Base-by-base conservation (phyloP, 2,329 filamentous ascomycete species). In the Neopestalotiopsis sp. region DNA sequence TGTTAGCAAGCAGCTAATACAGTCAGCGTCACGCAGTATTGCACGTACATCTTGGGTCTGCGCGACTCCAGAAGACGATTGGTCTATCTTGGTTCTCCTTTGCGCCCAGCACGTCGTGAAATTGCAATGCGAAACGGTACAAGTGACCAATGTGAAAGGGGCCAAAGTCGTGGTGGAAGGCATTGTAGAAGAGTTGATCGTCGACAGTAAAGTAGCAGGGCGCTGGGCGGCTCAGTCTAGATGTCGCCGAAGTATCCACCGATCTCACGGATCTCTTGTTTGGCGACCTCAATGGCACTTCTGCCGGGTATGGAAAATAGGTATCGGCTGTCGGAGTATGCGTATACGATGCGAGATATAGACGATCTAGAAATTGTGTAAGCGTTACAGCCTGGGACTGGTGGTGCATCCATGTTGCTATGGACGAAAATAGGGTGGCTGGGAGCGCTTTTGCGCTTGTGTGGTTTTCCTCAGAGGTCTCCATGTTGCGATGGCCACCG, bases 161-260 rank as follows among this genome's bases (percentile, higher is more conserved):
- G 76, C 96, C 96, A 81, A 99, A 99, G 83, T 99, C 96, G 77
- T 97, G 95, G 83, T 98, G 95, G 82, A 99, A 99, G 40, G 95
- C 95, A 81, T 99, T 99, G 87, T 99, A 99, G 61, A 97, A 88
- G 59, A 99, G 90, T 56, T 87, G 92, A 78, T 97, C 94, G 79
- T 99, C 96, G 74, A 98, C 91, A 65, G 94, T 95, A 82, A 99
- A 99, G 84, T 98, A 99, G 79, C 93, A 95, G 1, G 96, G 96
- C 67, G 91, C 84, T 73, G 88, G 69, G 70, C 73, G 89, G 66
- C 85, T 81, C 69, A 82, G 80, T 32, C 82, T 78, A 14, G 74
- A 68, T 0, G 80, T 81, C 10, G 85, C 80, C 65, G 84, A 85
- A 20, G 87, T 88, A 40, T 89, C 86, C 69, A 88, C 89, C 32